Percentiles rank a stretch among this genome's conserved stretches.
Conservation (phyloP, 768 basidiomycete genomes). For the Psilocybe tampanensis region DNA sequence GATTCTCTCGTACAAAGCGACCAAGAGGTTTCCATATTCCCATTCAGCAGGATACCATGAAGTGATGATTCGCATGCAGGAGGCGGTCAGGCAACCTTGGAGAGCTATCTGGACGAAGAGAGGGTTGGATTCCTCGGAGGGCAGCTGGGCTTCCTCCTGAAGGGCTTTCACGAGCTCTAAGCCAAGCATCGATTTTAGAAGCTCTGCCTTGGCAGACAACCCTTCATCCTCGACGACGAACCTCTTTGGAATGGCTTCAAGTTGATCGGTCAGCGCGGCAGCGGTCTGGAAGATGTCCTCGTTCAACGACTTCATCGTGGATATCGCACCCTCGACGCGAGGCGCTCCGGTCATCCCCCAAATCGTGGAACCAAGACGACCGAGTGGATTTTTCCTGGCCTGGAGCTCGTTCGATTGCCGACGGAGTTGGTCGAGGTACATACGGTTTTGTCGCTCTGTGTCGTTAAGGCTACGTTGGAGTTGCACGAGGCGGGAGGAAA, state of each 20-base stretch:
- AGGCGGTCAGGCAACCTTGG: conserved; percentile 42
- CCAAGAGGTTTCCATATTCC: conserved; percentile 42
- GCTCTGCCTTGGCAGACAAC: conserved; percentile 23
- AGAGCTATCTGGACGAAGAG: conserved; percentile 40
- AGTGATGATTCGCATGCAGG: conserved; percentile 39
- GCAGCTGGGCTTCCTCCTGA: conserved; percentile 22
- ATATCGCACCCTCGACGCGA: conserved; percentile 22
- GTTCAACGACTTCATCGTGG: conserved; percentile 34
- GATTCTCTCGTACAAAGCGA: conserved; percentile 37
- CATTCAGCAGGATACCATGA: conserved; percentile 46
- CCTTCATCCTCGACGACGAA: conserved; percentile 21
- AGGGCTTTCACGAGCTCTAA: conserved; percentile 32
- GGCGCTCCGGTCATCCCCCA: neutral
- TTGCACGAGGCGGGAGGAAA: conserved; percentile 22
- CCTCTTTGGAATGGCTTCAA: conserved; percentile 30
- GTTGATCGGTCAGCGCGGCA: conserved; percentile 40
- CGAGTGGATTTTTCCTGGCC: conserved; percentile 13
- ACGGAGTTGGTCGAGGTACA: conserved; percentile 35
- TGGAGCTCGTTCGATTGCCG: conserved; percentile 33
- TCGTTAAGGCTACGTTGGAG: conserved; percentile 21
- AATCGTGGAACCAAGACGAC: conserved; percentile 9
- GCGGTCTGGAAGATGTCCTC: conserved; percentile 43
- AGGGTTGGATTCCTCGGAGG: conserved; percentile 30
- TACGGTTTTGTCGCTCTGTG: conserved; percentile 30
- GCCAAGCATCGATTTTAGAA: conserved; percentile 35